phyloP scores from a whole-genome alignment of 805 yeast species.

The Wickerhamomyces mucosus region DNA sequence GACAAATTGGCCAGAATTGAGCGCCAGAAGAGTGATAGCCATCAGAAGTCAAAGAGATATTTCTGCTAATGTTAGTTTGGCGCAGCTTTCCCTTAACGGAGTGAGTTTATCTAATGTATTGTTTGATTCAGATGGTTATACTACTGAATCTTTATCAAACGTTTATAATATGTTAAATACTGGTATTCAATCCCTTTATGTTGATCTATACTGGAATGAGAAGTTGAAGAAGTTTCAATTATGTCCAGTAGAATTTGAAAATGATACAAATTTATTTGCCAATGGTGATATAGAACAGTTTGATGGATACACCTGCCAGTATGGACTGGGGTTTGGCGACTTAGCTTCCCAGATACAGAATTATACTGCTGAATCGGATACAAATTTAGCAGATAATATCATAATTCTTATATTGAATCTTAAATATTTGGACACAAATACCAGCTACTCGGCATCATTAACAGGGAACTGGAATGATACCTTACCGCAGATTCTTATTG shows the following conservation, averaged over 20 bases:
- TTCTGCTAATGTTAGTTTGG: conserved; percentile 28
- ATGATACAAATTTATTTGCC: conserved; percentile 7
- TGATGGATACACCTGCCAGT: conserved; percentile 11
- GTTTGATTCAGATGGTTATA: conserved; percentile 25
- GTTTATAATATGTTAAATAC: conserved; percentile 26
- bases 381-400: conserved; percentile 35
- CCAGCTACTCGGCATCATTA: not conserved
- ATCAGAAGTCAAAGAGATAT: conserved; percentile 35
- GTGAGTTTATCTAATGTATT: conserved; percentile 25
- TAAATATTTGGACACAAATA: conserved; percentile 12
- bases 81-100: conserved; percentile 31
- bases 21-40: not conserved
- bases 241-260: conserved; percentile 38
- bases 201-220: conserved; percentile 52
- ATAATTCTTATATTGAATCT: conserved; percentile 32
- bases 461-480: conserved; percentile 15
- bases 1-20: not conserved
- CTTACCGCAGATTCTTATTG: conserved; percentile 12
- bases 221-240: conserved; percentile 40
- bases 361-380: conserved; percentile 33
- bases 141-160: conserved; percentile 18
- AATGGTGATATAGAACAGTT: conserved; percentile 2
- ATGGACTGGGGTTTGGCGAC: conserved; percentile 18
- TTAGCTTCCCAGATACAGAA: conserved; percentile 22
- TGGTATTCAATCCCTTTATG: conserved; percentile 37